A percentile compares a stretch with the other conserved stretches of the same genome.
These are phyloP conservation scores for Isatis lusitanica DNA, from an alignment of 441 rosid genomes.

Conservation along the genomic window DNA sequence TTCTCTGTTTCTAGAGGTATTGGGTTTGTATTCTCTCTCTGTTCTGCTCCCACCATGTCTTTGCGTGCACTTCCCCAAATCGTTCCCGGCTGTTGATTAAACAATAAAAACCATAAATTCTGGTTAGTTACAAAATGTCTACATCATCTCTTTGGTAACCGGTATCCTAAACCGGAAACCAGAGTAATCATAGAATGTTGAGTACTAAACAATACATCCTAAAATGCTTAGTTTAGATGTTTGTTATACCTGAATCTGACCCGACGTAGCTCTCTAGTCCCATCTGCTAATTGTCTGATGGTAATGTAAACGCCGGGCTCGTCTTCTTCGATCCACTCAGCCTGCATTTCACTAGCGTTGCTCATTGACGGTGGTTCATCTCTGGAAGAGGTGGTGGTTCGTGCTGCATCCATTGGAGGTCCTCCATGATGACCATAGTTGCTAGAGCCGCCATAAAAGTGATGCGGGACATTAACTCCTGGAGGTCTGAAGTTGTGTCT, in stretches of 20 bases:
- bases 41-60: constrained; percentile 98
- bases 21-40: constrained; percentile 96
- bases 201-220: background rate
- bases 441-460: constrained; percentile 57
- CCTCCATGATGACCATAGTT: constrained; percentile 48
- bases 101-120: background rate
- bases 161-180: background rate
- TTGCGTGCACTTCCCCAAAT: constrained; percentile 92
- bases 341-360: constrained; percentile 89
- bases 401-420: constrained; percentile 54
- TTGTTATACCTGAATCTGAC: constrained; percentile 89
- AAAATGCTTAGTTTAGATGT: constrained; percentile 1
- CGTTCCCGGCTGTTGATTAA: constrained; percentile 66
- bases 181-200: background rate
- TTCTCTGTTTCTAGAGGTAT: constrained; percentile 49
- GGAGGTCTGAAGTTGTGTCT: constrained; percentile 66
- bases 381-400: constrained; percentile 83
- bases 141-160: background rate
- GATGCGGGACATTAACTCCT: constrained; percentile 45
- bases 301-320: constrained; percentile 98
- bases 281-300: constrained; percentile 83
- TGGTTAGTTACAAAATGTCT: background rate
- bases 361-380: constrained; percentile 91
- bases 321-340: constrained; percentile 93
- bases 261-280: constrained; percentile 93